Percentiles rank a stretch among this genome's conserved stretches.
Evolutionary conservation across 1,139 yeast species (phyloP).

Genomic region (Debaryomyces sp.): DNA sequence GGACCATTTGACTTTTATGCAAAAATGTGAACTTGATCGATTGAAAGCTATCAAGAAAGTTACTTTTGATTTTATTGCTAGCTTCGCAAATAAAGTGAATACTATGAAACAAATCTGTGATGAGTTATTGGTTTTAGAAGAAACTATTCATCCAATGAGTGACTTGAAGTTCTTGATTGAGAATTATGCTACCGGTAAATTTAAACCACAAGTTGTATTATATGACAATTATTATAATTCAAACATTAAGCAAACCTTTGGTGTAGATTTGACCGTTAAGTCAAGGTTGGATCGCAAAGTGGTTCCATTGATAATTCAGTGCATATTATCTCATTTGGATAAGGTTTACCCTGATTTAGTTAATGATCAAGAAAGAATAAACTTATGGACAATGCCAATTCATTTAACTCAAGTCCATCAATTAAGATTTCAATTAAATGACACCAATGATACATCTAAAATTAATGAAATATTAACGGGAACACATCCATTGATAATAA

Average conservation of each 20-base stretch:
- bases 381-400: constrained; percentile 72
- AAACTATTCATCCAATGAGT: constrained; percentile 67
- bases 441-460: constrained; percentile 25
- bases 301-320: constrained; percentile 74
- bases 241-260: constrained; percentile 76
- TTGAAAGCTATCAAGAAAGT: constrained; percentile 77
- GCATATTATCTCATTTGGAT: constrained; percentile 72
- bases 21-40: constrained; percentile 81
- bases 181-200: constrained; percentile 72
- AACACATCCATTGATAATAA: constrained; percentile 58
- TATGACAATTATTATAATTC: constrained; percentile 80
- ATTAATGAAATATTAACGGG: constrained; percentile 27
- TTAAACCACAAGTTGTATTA: constrained; percentile 70
- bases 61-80: constrained; percentile 70
- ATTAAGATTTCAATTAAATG: constrained; percentile 60
- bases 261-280: constrained; percentile 75
- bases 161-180: constrained; percentile 73
- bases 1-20: constrained; percentile 79
- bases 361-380: constrained; percentile 69
- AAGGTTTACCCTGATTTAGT: constrained; percentile 69
- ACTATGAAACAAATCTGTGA: constrained; percentile 63
- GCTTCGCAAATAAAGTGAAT: constrained; percentile 62
- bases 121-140: constrained; percentile 64
- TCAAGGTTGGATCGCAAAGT: constrained; percentile 74
- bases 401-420: constrained; percentile 66